Evolutionary conservation across 495 filamentous ascomycete species (phyloP), one percentile per base, ranked within the genome.

Genomic region (Barbatosphaeria neglecta): DNA sequence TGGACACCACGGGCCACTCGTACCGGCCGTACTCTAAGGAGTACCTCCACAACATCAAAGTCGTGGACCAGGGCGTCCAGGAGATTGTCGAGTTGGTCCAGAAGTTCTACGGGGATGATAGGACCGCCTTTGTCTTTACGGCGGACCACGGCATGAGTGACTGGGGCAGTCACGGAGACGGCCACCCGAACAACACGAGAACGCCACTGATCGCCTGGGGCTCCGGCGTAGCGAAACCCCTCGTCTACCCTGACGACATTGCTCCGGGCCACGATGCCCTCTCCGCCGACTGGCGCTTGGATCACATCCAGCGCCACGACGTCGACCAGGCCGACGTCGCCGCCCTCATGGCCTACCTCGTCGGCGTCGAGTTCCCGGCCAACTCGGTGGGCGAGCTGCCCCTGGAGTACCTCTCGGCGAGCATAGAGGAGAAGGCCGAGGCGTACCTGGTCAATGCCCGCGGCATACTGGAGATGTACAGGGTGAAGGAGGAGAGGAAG

Each of bases 111-210:
- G 72, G 62, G n/a, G 93, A 99, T 59, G 84, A 75, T 11, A 82
- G 92, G 66, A 96, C 93, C 0, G 87, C 93, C 1, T 99, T 86
- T 57, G 79, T 99, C 13, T 99, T 99, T 61, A 99, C 93, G 9
- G 92, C 92, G 2, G 92, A 99, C 54, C 92, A 99, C 66, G 92
- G 92, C 10, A 99, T 99, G 90, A 95, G 86, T 58, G 93, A 99
- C 66, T 94, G 85, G 84, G 92, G 92, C 11, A 95, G 87, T 50
- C 92, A 99, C 58, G 92, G 92, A 37, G 92, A 99, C 60, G 92
- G 92, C 18, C 92, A 99, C 66, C 92, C 92, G 1, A 87, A 99
- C 59, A 99, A 99, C 53, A 99, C 92, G 2, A 75, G 92, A 23
- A 99, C 92, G 19, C 92, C 92, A 10, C 69, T 99, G 9, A 85